These are phyloP conservation scores for Dioscorea alata DNA, from an alignment of 106 monocot species.

Conservation along the genomic window DNA sequence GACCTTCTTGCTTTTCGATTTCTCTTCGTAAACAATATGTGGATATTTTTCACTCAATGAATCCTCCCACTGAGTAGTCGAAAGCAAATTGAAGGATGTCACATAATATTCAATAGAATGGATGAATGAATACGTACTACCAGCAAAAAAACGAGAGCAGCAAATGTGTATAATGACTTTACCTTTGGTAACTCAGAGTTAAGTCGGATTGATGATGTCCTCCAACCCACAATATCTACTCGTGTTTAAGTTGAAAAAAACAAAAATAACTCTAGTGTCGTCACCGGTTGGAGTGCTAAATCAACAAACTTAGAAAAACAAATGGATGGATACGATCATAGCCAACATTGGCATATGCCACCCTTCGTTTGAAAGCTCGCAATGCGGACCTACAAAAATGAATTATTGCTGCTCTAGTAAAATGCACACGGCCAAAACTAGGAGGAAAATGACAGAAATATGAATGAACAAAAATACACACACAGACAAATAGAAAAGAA, in stretches of 20 bases:
- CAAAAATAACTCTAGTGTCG: background rate
- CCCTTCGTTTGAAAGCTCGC: constrained; percentile 67
- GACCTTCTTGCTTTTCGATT: constrained; percentile 25
- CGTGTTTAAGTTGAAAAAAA: constrained; percentile 27
- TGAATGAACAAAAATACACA: background rate
- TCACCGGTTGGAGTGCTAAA: background rate
- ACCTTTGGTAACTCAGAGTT: constrained; percentile 87
- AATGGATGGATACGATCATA: constrained; percentile 84
- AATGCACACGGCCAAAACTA: background rate
- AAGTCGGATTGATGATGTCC: constrained; percentile 95
- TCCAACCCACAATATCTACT: constrained; percentile 98
- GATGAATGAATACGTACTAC: no score
- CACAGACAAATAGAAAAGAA: background rate
- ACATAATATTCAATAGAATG: no score
- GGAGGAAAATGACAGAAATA: background rate
- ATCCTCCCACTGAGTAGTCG: constrained; percentile 48
- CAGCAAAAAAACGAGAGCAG: no score
- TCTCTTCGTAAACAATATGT: constrained; percentile 79
- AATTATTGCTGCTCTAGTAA: background rate
- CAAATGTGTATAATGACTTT: background rate
- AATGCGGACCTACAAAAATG: constrained; percentile 65
- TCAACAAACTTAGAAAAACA: background rate
- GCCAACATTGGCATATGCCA: constrained; percentile 81
- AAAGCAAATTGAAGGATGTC: background rate
- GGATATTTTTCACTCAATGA: constrained; percentile 63